Evolutionary conservation across 129 eudicot genomes (phyloP).

Genomic region (Helichrysum umbraculigerum): DNA sequence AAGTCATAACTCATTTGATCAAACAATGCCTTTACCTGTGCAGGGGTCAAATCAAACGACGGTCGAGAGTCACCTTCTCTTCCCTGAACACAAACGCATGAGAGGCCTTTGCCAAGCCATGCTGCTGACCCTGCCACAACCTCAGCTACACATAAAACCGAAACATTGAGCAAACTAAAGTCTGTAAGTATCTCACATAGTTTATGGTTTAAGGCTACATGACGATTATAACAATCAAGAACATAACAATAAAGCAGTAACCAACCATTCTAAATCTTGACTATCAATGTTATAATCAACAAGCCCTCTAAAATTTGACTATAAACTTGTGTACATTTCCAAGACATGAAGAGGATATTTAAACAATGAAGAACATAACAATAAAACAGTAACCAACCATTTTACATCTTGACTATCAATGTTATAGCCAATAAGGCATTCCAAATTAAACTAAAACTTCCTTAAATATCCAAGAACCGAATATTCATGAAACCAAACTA

Average conservation of each 20-base stretch:
- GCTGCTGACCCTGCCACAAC: slow-evolving; percentile 98
- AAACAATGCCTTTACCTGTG: slow-evolving; percentile 48
- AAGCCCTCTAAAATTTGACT: neutral
- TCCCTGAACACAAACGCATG: slow-evolving; percentile 97
- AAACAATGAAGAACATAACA: neutral
- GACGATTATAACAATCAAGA: neutral
- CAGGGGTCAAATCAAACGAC: slow-evolving; percentile 88
- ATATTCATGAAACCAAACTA: too few species aligned
- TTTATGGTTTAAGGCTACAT: neutral
- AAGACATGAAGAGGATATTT: too few species aligned
- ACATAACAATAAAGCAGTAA: slow-evolving; percentile 4
- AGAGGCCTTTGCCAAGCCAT: slow-evolving; percentile 97
- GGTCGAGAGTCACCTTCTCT: slow-evolving; percentile 88
- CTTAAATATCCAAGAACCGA: too few species aligned
- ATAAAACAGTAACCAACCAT: neutral
- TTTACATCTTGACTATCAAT: neutral
- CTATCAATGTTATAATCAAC: neutral
- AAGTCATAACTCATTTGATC: neutral
- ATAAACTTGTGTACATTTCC: too few species aligned
- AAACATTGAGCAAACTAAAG: slow-evolving; percentile 20
- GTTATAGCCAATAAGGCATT: too few species aligned
- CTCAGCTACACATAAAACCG: slow-evolving; percentile 62
- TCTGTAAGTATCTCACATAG: neutral
- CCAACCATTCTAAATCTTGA: neutral
- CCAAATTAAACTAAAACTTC: too few species aligned